A percentile compares a stretch with the other conserved stretches of the same genome.
Evolutionary conservation across 306 rosid genomes (phyloP).

Genomic region (Prosopis cineraria): DNA sequence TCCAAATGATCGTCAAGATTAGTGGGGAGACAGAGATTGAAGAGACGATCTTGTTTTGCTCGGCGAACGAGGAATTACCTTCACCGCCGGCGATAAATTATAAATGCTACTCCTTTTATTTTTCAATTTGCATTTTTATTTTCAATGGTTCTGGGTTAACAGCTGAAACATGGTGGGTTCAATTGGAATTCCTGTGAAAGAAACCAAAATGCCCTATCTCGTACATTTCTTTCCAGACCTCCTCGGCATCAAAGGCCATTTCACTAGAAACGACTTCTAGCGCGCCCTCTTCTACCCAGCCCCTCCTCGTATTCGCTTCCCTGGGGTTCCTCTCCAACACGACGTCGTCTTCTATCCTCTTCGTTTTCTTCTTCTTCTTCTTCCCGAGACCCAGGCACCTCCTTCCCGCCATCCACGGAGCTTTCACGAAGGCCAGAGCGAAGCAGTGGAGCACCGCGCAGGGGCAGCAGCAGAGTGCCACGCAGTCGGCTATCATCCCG

Average conservation of each 20-base stretch:
- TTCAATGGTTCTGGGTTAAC: background rate
- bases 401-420: constrained; percentile 61
- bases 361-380: constrained; percentile 20
- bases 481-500: constrained; percentile 65
- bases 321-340: constrained; percentile 34
- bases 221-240: constrained; percentile 69
- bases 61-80: background rate
- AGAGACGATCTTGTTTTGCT: background rate
- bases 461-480: constrained; percentile 81
- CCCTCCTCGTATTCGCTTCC: background rate
- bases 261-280: constrained; percentile 30
- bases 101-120: background rate
- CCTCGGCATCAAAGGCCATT: constrained; percentile 61
- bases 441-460: constrained; percentile 65
- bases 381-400: constrained; percentile 51
- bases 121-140: background rate
- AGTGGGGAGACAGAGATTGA: background rate
- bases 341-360: constrained; percentile 18
- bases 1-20: background rate
- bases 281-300: constrained; percentile 15
- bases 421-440: constrained; percentile 60
- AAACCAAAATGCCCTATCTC: constrained; percentile 82
- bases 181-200: constrained; percentile 32
- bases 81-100: background rate
- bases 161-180: background rate